phyloP scores from a whole-genome alignment of 352 stramenopile species.

The Phytophthora aleatoria region DNA sequence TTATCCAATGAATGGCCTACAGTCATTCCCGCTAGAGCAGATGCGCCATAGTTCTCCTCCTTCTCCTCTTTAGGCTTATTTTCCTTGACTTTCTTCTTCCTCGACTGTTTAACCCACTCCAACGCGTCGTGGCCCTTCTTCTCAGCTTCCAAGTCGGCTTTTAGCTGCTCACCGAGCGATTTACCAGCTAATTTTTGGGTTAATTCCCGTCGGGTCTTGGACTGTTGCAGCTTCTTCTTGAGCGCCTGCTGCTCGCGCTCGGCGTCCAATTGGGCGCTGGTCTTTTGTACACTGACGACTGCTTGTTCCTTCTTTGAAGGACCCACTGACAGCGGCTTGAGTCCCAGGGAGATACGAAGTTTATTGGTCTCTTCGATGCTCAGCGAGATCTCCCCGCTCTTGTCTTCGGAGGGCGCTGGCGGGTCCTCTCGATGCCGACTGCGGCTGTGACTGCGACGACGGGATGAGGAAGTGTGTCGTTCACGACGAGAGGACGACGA shows the following conservation, averaged over 20 bases:
- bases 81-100: conserved; percentile 12
- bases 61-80: conserved; percentile 11
- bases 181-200: conserved; percentile 70
- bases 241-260: conserved; percentile 56
- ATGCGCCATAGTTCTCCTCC: conserved; percentile 55
- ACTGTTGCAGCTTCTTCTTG: conserved; percentile 65
- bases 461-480: conserved; percentile 27
- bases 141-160: conserved; percentile 23
- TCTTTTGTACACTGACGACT: conserved; percentile 76
- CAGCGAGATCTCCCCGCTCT: conserved; percentile 83
- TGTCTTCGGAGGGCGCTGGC: conserved; percentile 36
- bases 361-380: conserved; percentile 87
- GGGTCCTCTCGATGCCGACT: conserved; percentile 28
- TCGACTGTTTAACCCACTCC: conserved; percentile 77
- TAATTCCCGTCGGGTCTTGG: conserved; percentile 71
- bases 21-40: conserved; percentile 87
- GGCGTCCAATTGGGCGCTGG: conserved; percentile 49
- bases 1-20: conserved; percentile 88
- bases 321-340: conserved; percentile 72
- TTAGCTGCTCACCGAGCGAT: conserved; percentile 77
- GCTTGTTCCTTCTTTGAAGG: conserved; percentile 51
- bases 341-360: conserved; percentile 63
- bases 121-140: conserved; percentile 40
- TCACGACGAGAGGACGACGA: conserved; percentile 27
- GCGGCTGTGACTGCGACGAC: conserved; percentile 33